These are phyloP conservation scores for Aspergillus sparsus DNA, from an alignment of 495 filamentous ascomycete genomes.

Conservation along the genomic window DNA sequence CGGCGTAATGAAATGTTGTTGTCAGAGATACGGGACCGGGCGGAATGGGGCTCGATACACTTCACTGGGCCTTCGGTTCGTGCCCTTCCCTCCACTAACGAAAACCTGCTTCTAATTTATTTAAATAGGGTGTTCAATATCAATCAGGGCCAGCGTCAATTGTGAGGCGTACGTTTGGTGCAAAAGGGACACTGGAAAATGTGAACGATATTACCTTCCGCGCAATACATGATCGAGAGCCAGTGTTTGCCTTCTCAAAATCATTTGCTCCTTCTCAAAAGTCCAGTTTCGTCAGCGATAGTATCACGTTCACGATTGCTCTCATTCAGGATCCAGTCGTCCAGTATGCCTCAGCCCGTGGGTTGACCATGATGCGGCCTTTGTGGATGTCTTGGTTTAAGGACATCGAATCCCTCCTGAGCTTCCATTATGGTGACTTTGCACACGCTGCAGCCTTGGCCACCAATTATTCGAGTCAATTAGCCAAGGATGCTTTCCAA, in stretches of 20 bases:
- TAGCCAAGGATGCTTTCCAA: conserved; percentile 73
- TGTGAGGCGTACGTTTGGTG: conserved; percentile 73
- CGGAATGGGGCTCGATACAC: conserved; percentile 88
- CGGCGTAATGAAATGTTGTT: conserved; percentile 66
- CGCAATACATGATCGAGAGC: conserved; percentile 78
- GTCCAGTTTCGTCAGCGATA: conserved; percentile 37
- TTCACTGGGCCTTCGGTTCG: conserved; percentile 68
- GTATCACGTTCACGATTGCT: conserved; percentile 78
- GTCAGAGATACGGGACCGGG: conserved; percentile 72
- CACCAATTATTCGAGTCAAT: conserved; percentile 73
- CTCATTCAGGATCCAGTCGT: conserved; percentile 81
- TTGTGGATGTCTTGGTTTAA: conserved; percentile 80
- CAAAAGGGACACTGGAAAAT: conserved; percentile 65
- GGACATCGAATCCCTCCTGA: conserved; percentile 61
- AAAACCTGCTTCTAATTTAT: neutral
- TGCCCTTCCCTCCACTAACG: conserved; percentile 4
- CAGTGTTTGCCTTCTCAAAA: conserved; percentile 90
- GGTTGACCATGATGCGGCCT: conserved; percentile 80
- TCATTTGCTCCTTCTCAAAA: conserved; percentile 57
- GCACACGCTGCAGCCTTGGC: conserved; percentile 61
- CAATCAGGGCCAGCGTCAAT: conserved; percentile 69
- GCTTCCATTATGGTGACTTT: conserved; percentile 76
- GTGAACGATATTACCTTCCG: conserved; percentile 65
- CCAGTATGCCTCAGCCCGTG: conserved; percentile 81
- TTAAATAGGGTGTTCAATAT: conserved; percentile 57